phyloP scores from a whole-genome alignment of 192 early-diverging fungal genomes.

The Mortierella claussenii region DNA sequence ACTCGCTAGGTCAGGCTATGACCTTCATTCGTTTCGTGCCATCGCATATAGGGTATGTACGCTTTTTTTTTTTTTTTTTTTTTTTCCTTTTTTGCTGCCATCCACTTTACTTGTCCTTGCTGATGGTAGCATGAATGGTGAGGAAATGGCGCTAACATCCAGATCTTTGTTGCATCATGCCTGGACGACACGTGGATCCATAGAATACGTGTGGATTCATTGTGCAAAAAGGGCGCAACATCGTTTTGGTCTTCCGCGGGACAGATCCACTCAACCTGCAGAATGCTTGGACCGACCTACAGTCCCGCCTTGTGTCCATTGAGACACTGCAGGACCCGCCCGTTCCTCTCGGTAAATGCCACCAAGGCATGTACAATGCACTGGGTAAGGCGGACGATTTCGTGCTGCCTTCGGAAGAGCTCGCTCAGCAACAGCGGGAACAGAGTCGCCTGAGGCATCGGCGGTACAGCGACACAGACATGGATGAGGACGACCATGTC shows the following conservation, averaged over 20 bases:
- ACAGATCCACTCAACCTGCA: constrained; percentile 68
- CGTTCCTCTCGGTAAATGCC: constrained; percentile 58
- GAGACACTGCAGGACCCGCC: constrained; percentile 27
- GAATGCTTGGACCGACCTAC: constrained; percentile 65
- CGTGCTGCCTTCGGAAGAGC: constrained; percentile 30
- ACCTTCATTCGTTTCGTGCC: constrained; percentile 60
- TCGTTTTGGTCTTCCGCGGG: constrained; percentile 65
- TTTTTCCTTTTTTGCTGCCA: too few species aligned
- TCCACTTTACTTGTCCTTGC: not conserved
- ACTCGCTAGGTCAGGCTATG: constrained; percentile 59
- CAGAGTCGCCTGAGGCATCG: constrained; percentile 20
- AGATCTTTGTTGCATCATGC: too few species aligned
- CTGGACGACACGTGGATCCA: constrained; percentile 3
- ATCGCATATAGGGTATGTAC: constrained; percentile 61
- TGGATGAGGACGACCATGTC: constrained; percentile 4
- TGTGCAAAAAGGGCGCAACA: constrained; percentile 64
- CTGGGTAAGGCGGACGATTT: constrained; percentile 53
- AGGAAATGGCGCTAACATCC: too few species aligned
- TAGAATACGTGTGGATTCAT: constrained; percentile 64
- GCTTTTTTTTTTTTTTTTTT: too few species aligned
- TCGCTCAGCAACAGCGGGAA: constrained; percentile 46
- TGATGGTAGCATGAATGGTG: too few species aligned
- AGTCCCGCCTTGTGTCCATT: constrained; percentile 38
- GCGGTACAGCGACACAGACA: constrained; percentile 17
- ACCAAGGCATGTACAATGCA: constrained; percentile 65